Evolutionary conservation across 495 filamentous ascomycete genomes (phyloP).

Genomic region (Lasiosphaeriaceae sp.): DNA sequence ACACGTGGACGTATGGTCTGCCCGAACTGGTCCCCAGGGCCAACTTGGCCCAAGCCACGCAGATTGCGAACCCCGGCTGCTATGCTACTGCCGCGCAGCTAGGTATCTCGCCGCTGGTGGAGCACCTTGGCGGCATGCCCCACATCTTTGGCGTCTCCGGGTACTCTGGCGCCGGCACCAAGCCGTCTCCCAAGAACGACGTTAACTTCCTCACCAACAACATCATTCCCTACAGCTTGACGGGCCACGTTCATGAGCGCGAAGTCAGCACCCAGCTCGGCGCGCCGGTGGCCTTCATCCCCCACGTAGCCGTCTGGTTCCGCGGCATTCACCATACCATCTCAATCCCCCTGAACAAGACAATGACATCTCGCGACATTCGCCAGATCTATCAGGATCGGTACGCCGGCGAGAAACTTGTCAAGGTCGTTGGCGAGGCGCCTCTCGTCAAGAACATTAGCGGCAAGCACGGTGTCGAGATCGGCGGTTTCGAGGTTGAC

Average conservation of each 20-base stretch:
- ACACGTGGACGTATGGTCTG: slow-evolving; percentile 90
- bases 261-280: slow-evolving; percentile 83
- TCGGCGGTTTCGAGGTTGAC: slow-evolving; percentile 92
- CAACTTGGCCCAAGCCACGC: slow-evolving; percentile 74
- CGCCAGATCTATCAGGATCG: slow-evolving; percentile 93
- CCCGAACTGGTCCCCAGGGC: slow-evolving; percentile 79
- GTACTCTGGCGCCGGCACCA: slow-evolving; percentile 95
- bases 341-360: slow-evolving; percentile 76
- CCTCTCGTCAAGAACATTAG: slow-evolving; percentile 85
- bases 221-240: slow-evolving; percentile 88
- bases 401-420: slow-evolving; percentile 90
- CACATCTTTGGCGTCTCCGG: slow-evolving; percentile 91
- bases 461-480: slow-evolving; percentile 88
- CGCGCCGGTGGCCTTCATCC: slow-evolving; percentile 77
- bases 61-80: slow-evolving; percentile 93
- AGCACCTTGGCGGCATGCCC: slow-evolving; percentile 73
- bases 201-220: slow-evolving; percentile 83
- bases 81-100: slow-evolving; percentile 97
- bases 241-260: slow-evolving; percentile 93
- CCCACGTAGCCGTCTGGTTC: slow-evolving; percentile 97
- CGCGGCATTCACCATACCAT: slow-evolving; percentile 94
- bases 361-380: slow-evolving; percentile 87
- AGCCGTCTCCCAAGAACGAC: slow-evolving; percentile 94
- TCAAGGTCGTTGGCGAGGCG: slow-evolving; percentile 85
- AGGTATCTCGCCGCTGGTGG: slow-evolving; percentile 79